Evolutionary conservation across 75 land plant species (phyloP).

Genomic region (Cryptomeria japonica): DNA sequence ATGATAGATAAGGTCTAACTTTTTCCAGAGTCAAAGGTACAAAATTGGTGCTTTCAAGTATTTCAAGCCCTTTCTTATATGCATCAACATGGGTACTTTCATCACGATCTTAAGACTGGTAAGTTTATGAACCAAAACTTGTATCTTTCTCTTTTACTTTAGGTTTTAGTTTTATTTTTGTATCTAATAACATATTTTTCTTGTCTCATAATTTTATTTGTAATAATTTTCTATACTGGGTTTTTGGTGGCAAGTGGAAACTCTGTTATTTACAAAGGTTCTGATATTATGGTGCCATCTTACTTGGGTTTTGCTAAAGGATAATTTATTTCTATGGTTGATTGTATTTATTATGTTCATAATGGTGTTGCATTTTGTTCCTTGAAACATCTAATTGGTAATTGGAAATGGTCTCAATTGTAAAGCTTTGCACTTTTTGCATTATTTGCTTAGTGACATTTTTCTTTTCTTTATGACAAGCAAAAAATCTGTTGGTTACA

Average conservation of each 20-base stretch:
- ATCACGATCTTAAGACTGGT: constrained; percentile 52
- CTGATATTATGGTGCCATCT: background rate
- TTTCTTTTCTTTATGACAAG: constrained; percentile 9
- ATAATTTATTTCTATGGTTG: background rate
- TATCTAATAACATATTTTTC: background rate
- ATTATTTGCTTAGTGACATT: background rate
- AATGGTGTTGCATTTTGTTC: background rate
- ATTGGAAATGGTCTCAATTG: background rate
- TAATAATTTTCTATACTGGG: background rate
- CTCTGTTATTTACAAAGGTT: background rate
- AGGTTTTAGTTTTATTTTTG: background rate
- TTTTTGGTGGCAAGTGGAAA: background rate
- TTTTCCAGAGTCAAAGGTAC: constrained; percentile 26
- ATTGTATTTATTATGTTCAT: background rate
- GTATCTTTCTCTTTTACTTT: background rate
- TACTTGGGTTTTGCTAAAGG: background rate
- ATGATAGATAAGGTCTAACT: constrained; percentile 25
- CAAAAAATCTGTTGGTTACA: constrained; percentile 91
- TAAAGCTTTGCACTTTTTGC: background rate
- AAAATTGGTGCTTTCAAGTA: constrained; percentile 44
- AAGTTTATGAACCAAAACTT: background rate
- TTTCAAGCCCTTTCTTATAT: constrained; percentile 40
- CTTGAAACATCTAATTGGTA: background rate
- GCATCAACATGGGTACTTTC: constrained; percentile 46
- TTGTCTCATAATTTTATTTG: background rate